A percentile compares a stretch with the other conserved stretches of the same genome.
Conservation (phyloP, 805 yeast genomes). For the Metschnikowia noctiluminum region DNA sequence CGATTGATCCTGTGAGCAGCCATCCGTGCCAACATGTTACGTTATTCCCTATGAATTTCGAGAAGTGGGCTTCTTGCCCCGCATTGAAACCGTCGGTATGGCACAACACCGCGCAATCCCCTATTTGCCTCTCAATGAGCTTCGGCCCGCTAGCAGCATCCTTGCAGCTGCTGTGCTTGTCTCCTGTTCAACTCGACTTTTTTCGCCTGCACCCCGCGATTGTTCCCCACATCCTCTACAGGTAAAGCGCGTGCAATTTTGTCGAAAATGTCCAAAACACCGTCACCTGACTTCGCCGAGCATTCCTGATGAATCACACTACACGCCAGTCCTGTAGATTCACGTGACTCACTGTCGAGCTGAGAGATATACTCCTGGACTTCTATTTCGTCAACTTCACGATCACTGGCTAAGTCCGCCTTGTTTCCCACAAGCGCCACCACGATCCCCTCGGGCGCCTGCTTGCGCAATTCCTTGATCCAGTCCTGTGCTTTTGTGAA, state of each 20-base stretch:
- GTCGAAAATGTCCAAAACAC: conserved; percentile 40
- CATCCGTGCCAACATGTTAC: too few species aligned
- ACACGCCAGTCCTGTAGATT: conserved; percentile 14
- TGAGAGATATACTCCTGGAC: conserved; percentile 47
- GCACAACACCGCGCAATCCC: too few species aligned
- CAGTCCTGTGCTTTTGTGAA: conserved; percentile 96
- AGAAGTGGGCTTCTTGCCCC: too few species aligned
- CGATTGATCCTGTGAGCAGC: too few species aligned
- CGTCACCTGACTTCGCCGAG: conserved; percentile 44
- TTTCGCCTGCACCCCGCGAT: conserved; percentile 10
- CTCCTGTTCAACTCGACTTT: conserved; percentile 17
- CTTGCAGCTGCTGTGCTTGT: conserved; percentile 16
- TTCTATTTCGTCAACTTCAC: conserved; percentile 39
- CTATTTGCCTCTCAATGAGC: too few species aligned
- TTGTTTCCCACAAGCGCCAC: conserved; percentile 95
- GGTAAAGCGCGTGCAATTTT: conserved; percentile 42
- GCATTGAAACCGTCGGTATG: too few species aligned
- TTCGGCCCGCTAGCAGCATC: conserved; percentile 10
- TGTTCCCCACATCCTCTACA: conserved; percentile 32
- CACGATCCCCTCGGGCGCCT: conserved; percentile 86
- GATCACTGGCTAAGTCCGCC: conserved; percentile 66
- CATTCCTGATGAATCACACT: conserved; percentile 35
- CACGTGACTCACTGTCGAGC: conserved; percentile 38
- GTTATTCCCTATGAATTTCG: too few species aligned
- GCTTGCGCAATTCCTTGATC: conserved; percentile 95